A percentile compares a stretch with the other conserved stretches of the same genome.
Evolutionary conservation across 2,329 filamentous ascomycete species (phyloP).

Genomic region (Cordyceps cicadae): DNA sequence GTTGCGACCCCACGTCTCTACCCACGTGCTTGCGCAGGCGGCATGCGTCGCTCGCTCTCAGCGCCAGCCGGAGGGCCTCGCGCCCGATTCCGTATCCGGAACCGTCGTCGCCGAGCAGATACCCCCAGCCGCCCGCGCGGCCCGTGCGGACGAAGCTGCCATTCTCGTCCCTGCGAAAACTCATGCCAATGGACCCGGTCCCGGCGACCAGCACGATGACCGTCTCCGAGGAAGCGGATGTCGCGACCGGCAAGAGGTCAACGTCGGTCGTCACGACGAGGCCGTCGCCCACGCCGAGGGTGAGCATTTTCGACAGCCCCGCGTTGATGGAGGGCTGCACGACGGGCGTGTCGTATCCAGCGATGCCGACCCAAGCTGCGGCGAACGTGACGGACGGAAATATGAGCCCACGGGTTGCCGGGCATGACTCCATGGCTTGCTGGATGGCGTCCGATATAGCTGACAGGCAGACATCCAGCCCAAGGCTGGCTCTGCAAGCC

Average conservation of each 20-base stretch:
- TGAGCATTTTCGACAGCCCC: slow-evolving; percentile 22
- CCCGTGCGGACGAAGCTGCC: slow-evolving; percentile 20
- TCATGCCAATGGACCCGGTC: slow-evolving; percentile 35
- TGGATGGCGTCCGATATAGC: slow-evolving; percentile 21
- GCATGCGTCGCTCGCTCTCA: slow-evolving; percentile 23
- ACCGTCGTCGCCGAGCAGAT: slow-evolving; percentile 35
- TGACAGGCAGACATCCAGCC: slow-evolving; percentile 20
- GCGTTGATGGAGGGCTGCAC: slow-evolving; percentile 20
- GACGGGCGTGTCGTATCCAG: slow-evolving; percentile 30
- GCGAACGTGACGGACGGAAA: slow-evolving; percentile 16
- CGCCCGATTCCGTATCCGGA: slow-evolving; percentile 32
- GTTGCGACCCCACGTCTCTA: not conserved
- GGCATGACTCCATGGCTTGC: slow-evolving; percentile 17
- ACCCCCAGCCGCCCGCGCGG: slow-evolving; percentile 36
- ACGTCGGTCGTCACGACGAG: slow-evolving; percentile 32
- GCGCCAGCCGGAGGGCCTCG: slow-evolving; percentile 24
- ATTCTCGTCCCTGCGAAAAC: slow-evolving; percentile 20
- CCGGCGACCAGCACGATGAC: slow-evolving; percentile 32
- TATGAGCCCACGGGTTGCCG: slow-evolving; percentile 9
- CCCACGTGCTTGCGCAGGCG: slow-evolving; percentile 3
- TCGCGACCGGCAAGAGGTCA: slow-evolving; percentile 26
- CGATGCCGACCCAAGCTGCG: slow-evolving; percentile 31
- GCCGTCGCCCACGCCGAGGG: slow-evolving; percentile 14
- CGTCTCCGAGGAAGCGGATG: slow-evolving; percentile 13
- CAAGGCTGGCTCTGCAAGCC: slow-evolving; percentile 18